phyloP scores from a whole-genome alignment of 768 basidiomycete species.

The Boletus reticulatus region DNA sequence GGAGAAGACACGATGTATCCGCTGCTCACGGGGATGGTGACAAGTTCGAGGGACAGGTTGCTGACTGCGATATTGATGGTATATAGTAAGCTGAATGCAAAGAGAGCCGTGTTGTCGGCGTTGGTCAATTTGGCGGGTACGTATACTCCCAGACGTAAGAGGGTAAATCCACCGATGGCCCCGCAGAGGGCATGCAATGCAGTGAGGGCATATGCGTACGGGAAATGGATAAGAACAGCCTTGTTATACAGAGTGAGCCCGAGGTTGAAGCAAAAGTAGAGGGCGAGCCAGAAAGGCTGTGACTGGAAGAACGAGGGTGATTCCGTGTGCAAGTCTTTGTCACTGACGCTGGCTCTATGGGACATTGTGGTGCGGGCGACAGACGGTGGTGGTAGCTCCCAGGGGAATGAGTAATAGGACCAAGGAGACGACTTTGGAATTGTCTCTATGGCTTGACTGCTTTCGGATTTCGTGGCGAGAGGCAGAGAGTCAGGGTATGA shows the following conservation, averaged over 20 bases:
- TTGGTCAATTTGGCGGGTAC: conserved; percentile 51
- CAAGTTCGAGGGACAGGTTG: conserved; percentile 85
- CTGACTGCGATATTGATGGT: conserved; percentile 94
- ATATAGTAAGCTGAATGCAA: conserved; percentile 86
- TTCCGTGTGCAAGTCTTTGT: conserved; percentile 10
- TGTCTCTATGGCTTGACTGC: not conserved
- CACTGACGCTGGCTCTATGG: not conserved
- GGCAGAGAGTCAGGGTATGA: conserved; percentile 1
- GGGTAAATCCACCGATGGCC: conserved; percentile 70
- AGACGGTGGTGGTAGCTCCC: conserved; percentile 18
- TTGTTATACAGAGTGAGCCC: conserved; percentile 96
- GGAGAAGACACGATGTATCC: not conserved
- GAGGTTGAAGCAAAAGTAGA: conserved; percentile 92
- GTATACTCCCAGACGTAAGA: conserved; percentile 58
- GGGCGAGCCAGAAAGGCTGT: conserved; percentile 58
- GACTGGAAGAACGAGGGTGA: conserved; percentile 26
- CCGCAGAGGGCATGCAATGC: conserved; percentile 90
- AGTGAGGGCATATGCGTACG: conserved; percentile 94
- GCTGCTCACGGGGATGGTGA: conserved; percentile 80
- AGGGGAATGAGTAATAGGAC: conserved; percentile 14
- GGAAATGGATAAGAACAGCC: conserved; percentile 84
- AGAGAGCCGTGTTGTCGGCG: conserved; percentile 57
- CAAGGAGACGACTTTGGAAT: not conserved
- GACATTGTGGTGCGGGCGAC: conserved; percentile 1
- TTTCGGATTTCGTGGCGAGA: conserved; percentile 5